Evolutionary conservation across 345 rosid genomes (phyloP).

Genomic region (Aegle marmelos): DNA sequence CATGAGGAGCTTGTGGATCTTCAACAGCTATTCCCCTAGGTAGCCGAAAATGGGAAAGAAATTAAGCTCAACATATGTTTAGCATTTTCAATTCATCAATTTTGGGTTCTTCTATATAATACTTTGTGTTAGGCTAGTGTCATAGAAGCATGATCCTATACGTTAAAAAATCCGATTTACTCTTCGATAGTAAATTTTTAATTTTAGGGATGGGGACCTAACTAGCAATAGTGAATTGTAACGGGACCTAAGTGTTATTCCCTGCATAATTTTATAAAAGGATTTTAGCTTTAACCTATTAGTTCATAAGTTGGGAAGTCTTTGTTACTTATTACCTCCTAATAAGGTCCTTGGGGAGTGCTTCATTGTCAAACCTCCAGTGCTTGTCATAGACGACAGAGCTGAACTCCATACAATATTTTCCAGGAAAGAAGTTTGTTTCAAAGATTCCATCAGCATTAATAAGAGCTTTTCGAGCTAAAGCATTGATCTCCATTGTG

Average conservation of each 20-base stretch:
- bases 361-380: slow-evolving; percentile 58
- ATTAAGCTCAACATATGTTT: neutral
- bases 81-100: too few relatives aligned
- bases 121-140: too few relatives aligned
- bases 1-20: slow-evolving; percentile 47
- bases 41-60: neutral
- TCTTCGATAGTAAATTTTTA: too few relatives aligned
- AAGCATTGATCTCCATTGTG: slow-evolving; percentile 77
- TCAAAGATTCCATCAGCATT: slow-evolving; percentile 66
- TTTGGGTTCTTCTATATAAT: too few relatives aligned
- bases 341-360: slow-evolving; percentile 56
- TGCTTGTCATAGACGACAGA: slow-evolving; percentile 46
- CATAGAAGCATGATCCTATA: too few relatives aligned
- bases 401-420: slow-evolving; percentile 49
- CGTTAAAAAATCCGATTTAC: too few relatives aligned
- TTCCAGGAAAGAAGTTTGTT: slow-evolving; percentile 50
- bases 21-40: slow-evolving; percentile 54
- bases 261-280: too few relatives aligned
- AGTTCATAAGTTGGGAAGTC: too few relatives aligned
- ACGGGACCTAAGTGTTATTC: too few relatives aligned
- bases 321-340: neutral
- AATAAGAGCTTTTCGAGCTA: slow-evolving; percentile 53
- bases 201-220: too few relatives aligned
- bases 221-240: too few relatives aligned
- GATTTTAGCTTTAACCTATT: too few relatives aligned